Base-by-base conservation (phyloP, 2,329 filamentous ascomycete species). In the Cercospora beticola region DNA sequence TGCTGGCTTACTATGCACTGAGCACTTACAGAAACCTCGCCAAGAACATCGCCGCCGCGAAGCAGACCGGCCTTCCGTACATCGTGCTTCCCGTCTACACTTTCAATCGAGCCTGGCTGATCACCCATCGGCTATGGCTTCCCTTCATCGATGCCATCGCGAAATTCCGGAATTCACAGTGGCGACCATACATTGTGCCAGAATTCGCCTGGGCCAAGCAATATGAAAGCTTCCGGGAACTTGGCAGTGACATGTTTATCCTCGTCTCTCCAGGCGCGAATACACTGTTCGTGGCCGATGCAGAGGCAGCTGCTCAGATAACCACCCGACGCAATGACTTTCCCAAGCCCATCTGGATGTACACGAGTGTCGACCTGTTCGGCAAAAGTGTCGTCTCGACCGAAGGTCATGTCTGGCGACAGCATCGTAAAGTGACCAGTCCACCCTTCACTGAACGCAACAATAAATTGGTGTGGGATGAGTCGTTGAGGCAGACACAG, bases 381-480 rank as follows among this genome's bases (percentile, higher is more conserved):
- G 91, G 92, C 40, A 84, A 87, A 66, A 94, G 92, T 76, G 85
- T 94, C 1, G 80, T 94, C 23, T 88, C 87, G 0, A 88, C 89
- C 2, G 91, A 94, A 78, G 91, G 91, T 1, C 76, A 82, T 0
- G 79, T 86, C 30, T 94, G 91, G 92, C 88, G 88, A 33, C 84
- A 87, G 79, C 91, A 94, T 77, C 86, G 91, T 70, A 92, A 91
- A 79, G 85, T 89, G 54, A 90, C 88, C 0, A 87, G 89, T 30
- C 88, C 90, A 0, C 87, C 87, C 4, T 94, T 94, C 79, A 92
- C 90, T 67, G 92, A 94, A 81, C 88, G 86, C 80, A 94, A 92
- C 78, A 89, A 92, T 66, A 83, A 85, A 14, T 78, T 91, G 28
- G 88, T 91, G 1, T 92, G 89, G 78, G 81, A 80, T 8, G 89